Percentiles rank a stretch among this genome's conserved stretches.
Conservation (phyloP, 305 asterid species). For the Coffea humblotiana region DNA sequence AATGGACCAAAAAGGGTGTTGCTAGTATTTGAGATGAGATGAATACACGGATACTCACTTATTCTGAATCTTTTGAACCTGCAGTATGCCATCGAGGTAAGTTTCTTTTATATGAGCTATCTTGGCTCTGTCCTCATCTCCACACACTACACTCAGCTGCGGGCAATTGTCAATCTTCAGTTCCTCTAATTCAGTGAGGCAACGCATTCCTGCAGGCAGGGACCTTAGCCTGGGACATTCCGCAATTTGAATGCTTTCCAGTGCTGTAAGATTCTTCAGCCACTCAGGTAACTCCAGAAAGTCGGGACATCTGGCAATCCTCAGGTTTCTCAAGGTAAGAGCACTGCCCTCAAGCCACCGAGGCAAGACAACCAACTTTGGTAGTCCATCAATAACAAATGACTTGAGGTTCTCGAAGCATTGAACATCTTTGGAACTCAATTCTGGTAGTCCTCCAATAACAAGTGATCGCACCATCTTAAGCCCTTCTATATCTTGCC, state of each 20-base stretch:
- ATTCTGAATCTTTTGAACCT: not conserved
- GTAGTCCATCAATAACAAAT: conserved; percentile 3
- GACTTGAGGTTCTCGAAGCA: conserved; percentile 4
- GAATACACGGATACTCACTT: no score
- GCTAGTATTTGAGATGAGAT: no score
- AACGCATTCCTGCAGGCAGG: not conserved
- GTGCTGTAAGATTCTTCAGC: conserved; percentile 9
- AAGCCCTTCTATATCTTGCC: conserved; percentile 23
- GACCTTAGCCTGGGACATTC: not conserved
- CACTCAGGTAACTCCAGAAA: conserved; percentile 9
- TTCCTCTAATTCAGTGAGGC: not conserved
- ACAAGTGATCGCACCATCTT: conserved; percentile 11
- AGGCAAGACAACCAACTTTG: not conserved
- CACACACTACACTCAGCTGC: no score
- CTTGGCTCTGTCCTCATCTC: not conserved
- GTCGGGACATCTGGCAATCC: conserved; percentile 13
- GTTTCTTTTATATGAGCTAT: conserved; percentile 1
- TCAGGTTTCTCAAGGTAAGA: conserved; percentile 7
- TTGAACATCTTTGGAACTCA: conserved; percentile 13
- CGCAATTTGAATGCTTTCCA: conserved; percentile 1
- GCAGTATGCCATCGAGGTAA: not conserved
- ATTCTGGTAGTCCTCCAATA: conserved; percentile 8
- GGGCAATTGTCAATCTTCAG: conserved; percentile 2
- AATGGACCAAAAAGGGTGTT: no score
- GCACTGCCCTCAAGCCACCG: conserved; percentile 14